Base-by-base conservation (phyloP, 2,329 filamentous ascomycete species). In the Fusarium lateritium region DNA sequence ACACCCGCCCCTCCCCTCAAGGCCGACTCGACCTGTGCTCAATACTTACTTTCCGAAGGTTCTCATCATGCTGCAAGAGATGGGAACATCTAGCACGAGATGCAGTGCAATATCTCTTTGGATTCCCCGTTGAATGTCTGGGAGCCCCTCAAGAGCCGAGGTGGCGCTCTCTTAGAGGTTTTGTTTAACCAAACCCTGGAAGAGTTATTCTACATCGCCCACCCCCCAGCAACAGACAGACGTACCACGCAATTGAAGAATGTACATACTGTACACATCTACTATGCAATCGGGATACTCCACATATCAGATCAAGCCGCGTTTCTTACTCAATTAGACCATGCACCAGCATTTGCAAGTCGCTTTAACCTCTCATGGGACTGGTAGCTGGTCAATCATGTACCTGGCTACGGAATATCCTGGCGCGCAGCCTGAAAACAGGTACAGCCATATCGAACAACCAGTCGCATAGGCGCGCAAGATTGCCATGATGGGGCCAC, bases 141-240 rank as follows among this genome's bases (percentile, higher is more conserved):
- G 39, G 50, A 53, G 52, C 56, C 56, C 57, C 65, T 74, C 68
- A 74, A 58, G 70, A 75, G 65, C 73, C 73, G 73, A 75, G 68
- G 70, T 75, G 73, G 73, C 73, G 73, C 67, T 68, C 55, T 62
- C 45, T 62, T 45, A 68, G 49, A 73, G 65, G 58, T 46, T 67
- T 70, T 70, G 71, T 73, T 71, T 47, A 74, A 75, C 73, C 57
- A 46, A 65, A 65, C 62, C 60, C 56, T 68, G 39, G 59, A 70
- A 67, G 62, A 64, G 58, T 66, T 62, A 67, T 73, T 63, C 59
- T 62, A 64, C 61, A 38, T 69, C 46, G 54, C 53, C 55, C 70
- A 59, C 46, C 40, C 56, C 67, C 67, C 46, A 40, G 68, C 45
- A 60, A 54, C 49, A 50, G 67, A 54, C 49, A 49, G 67, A 65